phyloP scores from a whole-genome alignment of 306 rosid species.

The cucumber (Cucumis sativus) region DNA sequence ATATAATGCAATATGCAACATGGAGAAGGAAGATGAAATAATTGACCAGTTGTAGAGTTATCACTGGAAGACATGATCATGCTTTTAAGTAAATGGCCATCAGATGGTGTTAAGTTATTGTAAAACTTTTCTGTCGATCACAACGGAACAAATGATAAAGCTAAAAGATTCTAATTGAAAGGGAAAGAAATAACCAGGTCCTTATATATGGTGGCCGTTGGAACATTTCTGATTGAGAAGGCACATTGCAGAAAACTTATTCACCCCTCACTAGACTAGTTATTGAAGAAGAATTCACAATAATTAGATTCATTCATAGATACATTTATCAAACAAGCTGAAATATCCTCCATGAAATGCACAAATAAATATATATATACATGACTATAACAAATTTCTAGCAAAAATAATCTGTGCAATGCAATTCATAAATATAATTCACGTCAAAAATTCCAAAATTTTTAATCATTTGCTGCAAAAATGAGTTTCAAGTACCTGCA shows the following conservation, averaged over 20 bases:
- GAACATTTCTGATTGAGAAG: neutral
- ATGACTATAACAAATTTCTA: neutral
- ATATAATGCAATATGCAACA: neutral
- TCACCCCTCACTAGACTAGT: neutral
- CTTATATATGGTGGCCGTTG: neutral
- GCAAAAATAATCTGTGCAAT: neutral
- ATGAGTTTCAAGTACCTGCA: constrained; percentile 49
- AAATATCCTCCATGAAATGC: neutral
- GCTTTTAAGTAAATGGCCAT: neutral
- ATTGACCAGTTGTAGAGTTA: neutral
- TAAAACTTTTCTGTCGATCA: neutral
- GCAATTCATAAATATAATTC: neutral
- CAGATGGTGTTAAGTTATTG: neutral
- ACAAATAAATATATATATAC: neutral
- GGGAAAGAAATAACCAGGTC: neutral
- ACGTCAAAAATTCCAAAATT: neutral
- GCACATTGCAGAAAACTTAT: neutral
- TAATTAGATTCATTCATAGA: neutral
- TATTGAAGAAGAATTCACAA: neutral
- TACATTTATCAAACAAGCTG: neutral
- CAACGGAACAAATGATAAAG: neutral
- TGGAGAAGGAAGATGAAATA: neutral
- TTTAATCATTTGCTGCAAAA: neutral
- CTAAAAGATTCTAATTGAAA: neutral
- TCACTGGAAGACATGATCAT: neutral